Evolutionary conservation across 2,329 filamentous ascomycete genomes (phyloP).

Genomic region (Phialophora tarda): DNA sequence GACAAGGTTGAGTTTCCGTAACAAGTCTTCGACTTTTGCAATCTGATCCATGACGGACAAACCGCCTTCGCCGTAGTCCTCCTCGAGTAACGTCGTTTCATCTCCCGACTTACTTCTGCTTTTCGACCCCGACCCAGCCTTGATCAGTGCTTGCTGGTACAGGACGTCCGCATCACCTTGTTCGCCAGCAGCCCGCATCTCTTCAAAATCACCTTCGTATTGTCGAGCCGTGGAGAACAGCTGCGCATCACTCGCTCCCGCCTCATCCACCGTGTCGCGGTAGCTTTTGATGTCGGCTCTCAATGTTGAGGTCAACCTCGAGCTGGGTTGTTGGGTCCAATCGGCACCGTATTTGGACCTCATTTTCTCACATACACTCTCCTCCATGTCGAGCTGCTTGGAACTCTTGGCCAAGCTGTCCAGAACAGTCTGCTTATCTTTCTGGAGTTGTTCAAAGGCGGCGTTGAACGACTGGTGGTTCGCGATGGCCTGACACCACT

Average conservation of each 20-base stretch:
- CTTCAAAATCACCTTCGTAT: conserved; percentile 86
- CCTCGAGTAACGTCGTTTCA: conserved; percentile 84
- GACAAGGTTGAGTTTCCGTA: conserved; percentile 89
- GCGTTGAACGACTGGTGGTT: conserved; percentile 78
- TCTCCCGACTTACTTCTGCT: conserved; percentile 63
- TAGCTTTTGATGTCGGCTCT: conserved; percentile 87
- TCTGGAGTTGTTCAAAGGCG: conserved; percentile 78
- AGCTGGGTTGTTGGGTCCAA: conserved; percentile 97
- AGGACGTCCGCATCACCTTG: conserved; percentile 84
- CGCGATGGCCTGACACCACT: conserved; percentile 92
- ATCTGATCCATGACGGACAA: conserved; percentile 89
- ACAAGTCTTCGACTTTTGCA: conserved; percentile 80
- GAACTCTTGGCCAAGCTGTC: conserved; percentile 76
- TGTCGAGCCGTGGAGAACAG: conserved; percentile 82
- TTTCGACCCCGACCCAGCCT: conserved; percentile 68
- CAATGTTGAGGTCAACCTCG: conserved; percentile 83
- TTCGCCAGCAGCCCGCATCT: conserved; percentile 90
- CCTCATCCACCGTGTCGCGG: conserved; percentile 85
- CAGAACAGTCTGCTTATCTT: conserved; percentile 77
- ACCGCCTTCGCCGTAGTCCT: conserved; percentile 82
- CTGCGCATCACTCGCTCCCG: conserved; percentile 81
- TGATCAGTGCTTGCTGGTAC: conserved; percentile 84
- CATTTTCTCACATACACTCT: conserved; percentile 99
- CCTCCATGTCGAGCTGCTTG: conserved; percentile 94
- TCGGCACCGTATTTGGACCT: conserved; percentile 93